These are phyloP conservation scores for Circinella minor DNA, from an alignment of 371 early-diverging fungal genomes.

Conservation along the genomic window DNA sequence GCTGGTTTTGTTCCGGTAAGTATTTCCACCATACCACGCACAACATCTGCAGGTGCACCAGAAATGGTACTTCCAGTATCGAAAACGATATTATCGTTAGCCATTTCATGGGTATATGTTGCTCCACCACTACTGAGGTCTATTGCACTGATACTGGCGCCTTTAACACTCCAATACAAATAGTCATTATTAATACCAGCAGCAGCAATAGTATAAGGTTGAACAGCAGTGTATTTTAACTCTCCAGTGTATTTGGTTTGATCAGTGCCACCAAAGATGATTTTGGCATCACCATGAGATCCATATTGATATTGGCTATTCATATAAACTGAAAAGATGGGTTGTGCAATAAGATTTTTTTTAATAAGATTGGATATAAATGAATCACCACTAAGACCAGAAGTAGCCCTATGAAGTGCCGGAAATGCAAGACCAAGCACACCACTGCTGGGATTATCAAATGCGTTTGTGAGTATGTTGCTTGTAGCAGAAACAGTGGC, in stretches of 20 bases:
- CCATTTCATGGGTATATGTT: neutral
- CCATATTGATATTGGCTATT: conserved; percentile 20
- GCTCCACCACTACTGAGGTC: neutral
- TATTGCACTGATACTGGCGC: conserved; percentile 14
- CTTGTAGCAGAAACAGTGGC: neutral
- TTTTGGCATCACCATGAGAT: conserved; percentile 10
- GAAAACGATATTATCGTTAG: conserved; percentile 22
- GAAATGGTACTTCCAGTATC: conserved; percentile 52
- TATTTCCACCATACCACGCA: neutral
- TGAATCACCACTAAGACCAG: conserved; percentile 19
- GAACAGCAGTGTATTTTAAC: conserved; percentile 12
- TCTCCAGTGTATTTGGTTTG: conserved; percentile 20
- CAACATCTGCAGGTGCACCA: conserved; percentile 26
- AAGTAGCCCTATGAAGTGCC: conserved; percentile 13
- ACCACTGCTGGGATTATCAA: conserved; percentile 29
- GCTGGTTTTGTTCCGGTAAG: neutral
- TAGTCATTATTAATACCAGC: conserved; percentile 13
- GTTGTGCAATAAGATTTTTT: conserved; percentile 29
- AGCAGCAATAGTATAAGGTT: neutral
- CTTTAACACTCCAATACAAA: conserved; percentile 39
- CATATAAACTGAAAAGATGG: conserved; percentile 42
- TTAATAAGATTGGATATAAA: conserved; percentile 32
- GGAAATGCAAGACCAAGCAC: conserved; percentile 44
- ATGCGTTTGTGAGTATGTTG: neutral
- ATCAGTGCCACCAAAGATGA: conserved; percentile 25